Base-by-base conservation (phyloP, 768 basidiomycete species). In the Xerocomellus chrysenteron region DNA sequence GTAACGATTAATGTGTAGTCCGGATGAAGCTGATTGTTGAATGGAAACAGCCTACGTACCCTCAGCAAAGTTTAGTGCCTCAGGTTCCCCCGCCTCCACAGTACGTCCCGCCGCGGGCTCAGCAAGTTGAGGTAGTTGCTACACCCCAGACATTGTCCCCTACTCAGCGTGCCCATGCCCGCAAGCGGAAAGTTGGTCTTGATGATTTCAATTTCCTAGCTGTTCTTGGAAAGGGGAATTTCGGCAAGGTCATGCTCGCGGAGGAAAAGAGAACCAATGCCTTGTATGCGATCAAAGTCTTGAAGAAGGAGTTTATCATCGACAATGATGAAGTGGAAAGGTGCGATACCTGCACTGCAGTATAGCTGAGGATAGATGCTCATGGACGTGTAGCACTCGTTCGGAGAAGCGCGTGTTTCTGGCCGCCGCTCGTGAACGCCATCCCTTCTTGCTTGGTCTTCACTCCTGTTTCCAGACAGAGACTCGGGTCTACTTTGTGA, bases 401-500 rank as follows among this genome's bases (percentile, higher is more conserved):
- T 98, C 97, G 3, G 97, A 99, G 74, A 99, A 99, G 75, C 91
- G 97, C 28, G 97, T 99, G 39, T 98, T 98, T 77, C 76, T 98
- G 55, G 88, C 96, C 14, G 96, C 97, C n/a, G 96, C 97, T 5
- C 83, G 89, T 58, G 94, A 98, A 71, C 85, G 95, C 5, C 97
- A 99, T 76, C 97, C 97, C 0, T 99, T 99, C 85, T 76, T 99
- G 41, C 87, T 99, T 60, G 92, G 90, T 13, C 79, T 99, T 40
- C 97, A 98, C 69, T 98, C 96, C 16, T 98, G 97, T 79, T 99
- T 99, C 86, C 97, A 99, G 76, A 98, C 97, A 5, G 97, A 98
- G 74, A 98, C 97, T 5, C 89, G 97, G 21, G 89, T 99, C 50
- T 99, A 99, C 79, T 98, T 99, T 70, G 97, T 98, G 64, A 98